A percentile compares a stretch with the other conserved stretches of the same genome.
Conservation (phyloP, 768 basidiomycete genomes). For the Suillus spraguei region DNA sequence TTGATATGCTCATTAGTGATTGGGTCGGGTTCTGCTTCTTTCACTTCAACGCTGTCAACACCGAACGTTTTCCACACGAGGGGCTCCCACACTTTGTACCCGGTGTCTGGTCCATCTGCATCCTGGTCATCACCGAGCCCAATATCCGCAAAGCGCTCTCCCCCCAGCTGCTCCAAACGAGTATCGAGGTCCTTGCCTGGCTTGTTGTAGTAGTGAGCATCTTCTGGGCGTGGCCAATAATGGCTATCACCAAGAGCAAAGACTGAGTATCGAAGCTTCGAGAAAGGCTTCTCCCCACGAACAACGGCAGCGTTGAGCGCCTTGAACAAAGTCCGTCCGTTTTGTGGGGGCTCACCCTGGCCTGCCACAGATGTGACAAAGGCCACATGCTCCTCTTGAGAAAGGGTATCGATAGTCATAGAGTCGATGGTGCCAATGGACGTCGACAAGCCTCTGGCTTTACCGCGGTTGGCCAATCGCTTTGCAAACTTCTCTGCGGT, state of each 20-base stretch:
- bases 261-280: constrained; percentile 75
- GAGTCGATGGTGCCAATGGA: constrained; percentile 82
- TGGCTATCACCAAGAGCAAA: constrained; percentile 98
- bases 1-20: constrained; percentile 99
- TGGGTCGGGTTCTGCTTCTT: constrained; percentile 91
- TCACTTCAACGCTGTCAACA: constrained; percentile 85
- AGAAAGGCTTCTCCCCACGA: constrained; percentile 53
- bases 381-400: constrained; percentile 73
- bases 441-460: constrained; percentile 79
- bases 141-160: constrained; percentile 67
- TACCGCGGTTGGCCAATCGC: constrained; percentile 78
- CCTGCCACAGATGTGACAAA: constrained; percentile 94
- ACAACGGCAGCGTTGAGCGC: constrained; percentile 66
- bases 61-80: constrained; percentile 92
- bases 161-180: constrained; percentile 79
- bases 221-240: constrained; percentile 98
- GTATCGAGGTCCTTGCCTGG: constrained; percentile 88
- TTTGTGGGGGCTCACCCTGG: constrained; percentile 97
- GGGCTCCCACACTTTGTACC: constrained; percentile 96
- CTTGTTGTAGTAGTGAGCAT: constrained; percentile 98
- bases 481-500: constrained; percentile 97
- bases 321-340: constrained; percentile 90
- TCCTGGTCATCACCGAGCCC: constrained; percentile 98
- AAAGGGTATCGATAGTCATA: constrained; percentile 71
- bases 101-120: constrained; percentile 93